Evolutionary conservation across 1,139 yeast species (phyloP), one percentile per base, ranked within the genome.

Genomic region (Candida dubliniensis): DNA sequence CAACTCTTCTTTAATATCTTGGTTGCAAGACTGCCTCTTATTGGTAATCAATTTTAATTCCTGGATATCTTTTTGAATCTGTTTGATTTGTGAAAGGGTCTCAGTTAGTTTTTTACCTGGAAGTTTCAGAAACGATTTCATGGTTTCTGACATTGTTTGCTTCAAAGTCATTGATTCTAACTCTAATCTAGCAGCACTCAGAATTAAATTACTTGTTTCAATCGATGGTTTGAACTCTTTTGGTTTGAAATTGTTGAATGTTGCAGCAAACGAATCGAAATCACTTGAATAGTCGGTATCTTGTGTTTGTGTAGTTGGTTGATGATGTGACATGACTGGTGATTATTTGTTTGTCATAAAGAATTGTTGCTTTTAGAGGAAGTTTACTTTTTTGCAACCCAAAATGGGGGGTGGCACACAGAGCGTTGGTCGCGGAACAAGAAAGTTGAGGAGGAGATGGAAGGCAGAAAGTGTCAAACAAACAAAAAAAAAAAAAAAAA

Each of bases 131-230:
- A 46, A 25, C n/a, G 34, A 31, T 18, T 38, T 31, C 18, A 15
- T 18, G 6, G 40, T 48, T 23, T 46, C 46, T 8, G 46, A 41
- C 12, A 60, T 38, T 12, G 43, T 27, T 12, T 58, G 55, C 42
- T 66, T 64, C 33, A 67, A 53, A 3, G 65, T 58, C 11, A 63
- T 47, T 1, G 69, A 60, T 44, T 68, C 73, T 14, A 66, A 47
- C 44, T 68, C 72, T 10, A 69, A 50, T 36, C 62, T 53, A 1
- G 71, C 60, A 1, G 72, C 73, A 69, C 70, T 63, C 25, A 47
- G 48, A 1, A 61, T 44, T 13, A 65, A 46, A 12, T 25, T 36
- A 15, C 30, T 42, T 18, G 24, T 35, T 18, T 8, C 31, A 10
- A 24, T 33, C 4, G 38, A 24, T 15, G 13, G 29, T 10, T 13